Evolutionary conservation across 371 early-diverging fungal species (phyloP), one percentile per base, ranked within the genome.

Genomic region (Aphelidium insulamus): DNA sequence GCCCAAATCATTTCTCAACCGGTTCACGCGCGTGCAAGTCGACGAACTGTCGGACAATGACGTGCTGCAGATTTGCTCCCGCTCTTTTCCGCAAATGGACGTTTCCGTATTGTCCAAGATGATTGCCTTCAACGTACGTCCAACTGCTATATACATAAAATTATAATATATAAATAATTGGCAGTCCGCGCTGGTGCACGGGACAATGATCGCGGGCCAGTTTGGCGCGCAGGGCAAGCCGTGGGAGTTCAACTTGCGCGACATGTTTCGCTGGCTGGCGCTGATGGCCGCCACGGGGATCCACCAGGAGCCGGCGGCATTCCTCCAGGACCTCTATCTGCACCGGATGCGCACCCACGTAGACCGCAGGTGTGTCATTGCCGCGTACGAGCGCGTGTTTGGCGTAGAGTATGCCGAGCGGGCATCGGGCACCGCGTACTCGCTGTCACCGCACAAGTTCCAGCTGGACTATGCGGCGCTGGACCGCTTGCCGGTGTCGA

Each of bases 221-320:
- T 90, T 90, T 56, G 94, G 82, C 21, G 54, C 64, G 20, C 55
- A 61, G 2, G 97, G 97, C n/a, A 58, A 69, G 11, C 97, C 97
- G 2, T 95, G 94, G 94, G 94, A 95, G 47, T 95, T 94, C 53
- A 95, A 95, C 44, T 52, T 95, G 34, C 78, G 97, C 26, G 97
- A 95, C 59, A 76, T 90, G 15, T 69, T 83, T 55, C 72, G 97
- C 31, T 91, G 94, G 82, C 57, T 92, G 38, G 83, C 88, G 28
- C 48, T 86, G 19, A 62, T 72, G 59, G 53, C 55, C 20, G 43
- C 55, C 12, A 8, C 18, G 6, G 6, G 14, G 25, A 62, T 58
- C 26, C 41, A 54, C 22, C 44, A 40, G 27, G 59, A 66, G 22
- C 82, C 82, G n/a, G 54, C 66, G 1, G 67, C 69, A 32, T 82